Conservation (phyloP, 805 yeast genomes). For the Maudiozyma turicensis region DNA sequence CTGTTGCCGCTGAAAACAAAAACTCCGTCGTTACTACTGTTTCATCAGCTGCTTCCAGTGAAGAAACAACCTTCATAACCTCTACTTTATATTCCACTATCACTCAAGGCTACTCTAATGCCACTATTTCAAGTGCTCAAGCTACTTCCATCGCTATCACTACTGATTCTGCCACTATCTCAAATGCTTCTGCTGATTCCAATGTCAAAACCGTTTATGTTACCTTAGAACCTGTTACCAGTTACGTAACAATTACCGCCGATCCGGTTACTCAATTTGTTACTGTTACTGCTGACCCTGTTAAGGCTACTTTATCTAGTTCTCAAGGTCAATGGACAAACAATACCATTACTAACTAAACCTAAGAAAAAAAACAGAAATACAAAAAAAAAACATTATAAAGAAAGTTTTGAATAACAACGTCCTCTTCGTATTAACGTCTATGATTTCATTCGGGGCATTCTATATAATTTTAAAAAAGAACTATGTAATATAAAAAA, state of each 20-base stretch:
- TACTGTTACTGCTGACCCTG: conserved; percentile 12
- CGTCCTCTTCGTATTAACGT: no score
- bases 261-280: conserved; percentile 7
- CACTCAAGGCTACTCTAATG: not conserved
- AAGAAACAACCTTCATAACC: conserved; percentile 3
- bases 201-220: conserved; percentile 3
- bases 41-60: not conserved
- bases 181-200: not conserved
- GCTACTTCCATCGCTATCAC: not conserved
- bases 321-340: not conserved
- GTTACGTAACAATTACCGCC: conserved; percentile 8
- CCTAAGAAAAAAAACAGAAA: not conserved
- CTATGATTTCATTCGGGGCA: no score
- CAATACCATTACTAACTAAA: not conserved
- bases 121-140: conserved; percentile 5
- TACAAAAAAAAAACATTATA: not conserved
- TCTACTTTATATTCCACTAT: conserved; percentile 8
- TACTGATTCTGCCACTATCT: not conserved
- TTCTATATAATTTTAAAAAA: no score
- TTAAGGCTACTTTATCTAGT: not conserved
- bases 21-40: not conserved
- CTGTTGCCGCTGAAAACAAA: not conserved
- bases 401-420: not conserved
- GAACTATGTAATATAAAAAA: no score
- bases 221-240: conserved; percentile 13